A percentile compares a stretch with the other conserved stretches of the same genome.
Conservation (phyloP, 371 early-diverging fungal species). For the Catenaria anguillulae region DNA sequence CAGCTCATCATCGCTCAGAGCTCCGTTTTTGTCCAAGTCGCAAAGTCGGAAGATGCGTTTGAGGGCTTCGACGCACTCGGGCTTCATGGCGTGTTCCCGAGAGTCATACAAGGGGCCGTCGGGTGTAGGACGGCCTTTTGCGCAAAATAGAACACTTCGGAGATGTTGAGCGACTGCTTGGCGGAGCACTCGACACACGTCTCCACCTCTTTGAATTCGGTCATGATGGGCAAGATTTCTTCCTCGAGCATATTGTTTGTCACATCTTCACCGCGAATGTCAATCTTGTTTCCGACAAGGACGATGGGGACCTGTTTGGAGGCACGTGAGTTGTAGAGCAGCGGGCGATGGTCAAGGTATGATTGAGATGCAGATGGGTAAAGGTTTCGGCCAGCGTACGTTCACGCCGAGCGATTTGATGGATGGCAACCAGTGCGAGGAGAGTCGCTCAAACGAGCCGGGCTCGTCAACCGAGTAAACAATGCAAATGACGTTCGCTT, state of each 20-base stretch:
- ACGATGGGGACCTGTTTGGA: slow-evolving; percentile 67
- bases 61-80: slow-evolving; percentile 75
- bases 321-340: not conserved
- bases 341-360: no score
- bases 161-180: slow-evolving; percentile 79
- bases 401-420: slow-evolving; percentile 79
- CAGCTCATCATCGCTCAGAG: slow-evolving; percentile 78
- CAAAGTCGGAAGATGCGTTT: slow-evolving; percentile 84
- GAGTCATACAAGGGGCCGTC: slow-evolving; percentile 91
- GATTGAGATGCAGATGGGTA: slow-evolving; percentile 1
- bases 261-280: slow-evolving; percentile 64
- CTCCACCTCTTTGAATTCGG: slow-evolving; percentile 96
- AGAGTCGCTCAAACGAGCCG: slow-evolving; percentile 63
- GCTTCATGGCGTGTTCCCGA: slow-evolving; percentile 78
- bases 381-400: slow-evolving; percentile 26
- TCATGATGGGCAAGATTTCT: slow-evolving; percentile 91
- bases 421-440: slow-evolving; percentile 81
- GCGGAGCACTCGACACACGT: slow-evolving; percentile 94
- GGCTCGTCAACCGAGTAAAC: slow-evolving; percentile 79
- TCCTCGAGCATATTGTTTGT: slow-evolving; percentile 69
- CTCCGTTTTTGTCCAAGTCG: slow-evolving; percentile 80
- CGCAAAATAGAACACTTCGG: slow-evolving; percentile 97
- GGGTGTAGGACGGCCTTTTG: slow-evolving; percentile 96
- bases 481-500: slow-evolving; percentile 90
- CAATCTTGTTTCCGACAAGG: slow-evolving; percentile 93